Base-by-base conservation (phyloP, 2,329 filamentous ascomycete genomes). In the Thielaviopsis euricoi region DNA sequence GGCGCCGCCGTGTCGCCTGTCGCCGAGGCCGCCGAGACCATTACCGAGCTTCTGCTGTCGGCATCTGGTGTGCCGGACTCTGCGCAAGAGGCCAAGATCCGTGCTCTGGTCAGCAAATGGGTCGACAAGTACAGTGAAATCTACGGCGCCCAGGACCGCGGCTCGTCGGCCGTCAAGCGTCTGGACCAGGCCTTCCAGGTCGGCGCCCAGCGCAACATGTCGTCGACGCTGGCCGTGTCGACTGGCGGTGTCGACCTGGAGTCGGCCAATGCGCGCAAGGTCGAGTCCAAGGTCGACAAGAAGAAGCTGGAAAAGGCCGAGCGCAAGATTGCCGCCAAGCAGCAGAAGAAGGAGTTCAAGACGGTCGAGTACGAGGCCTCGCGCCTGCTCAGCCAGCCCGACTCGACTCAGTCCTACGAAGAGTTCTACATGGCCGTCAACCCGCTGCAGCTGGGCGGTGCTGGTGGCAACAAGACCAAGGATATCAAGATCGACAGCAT, bases 351-450 rank as follows among this genome's bases (percentile, higher is more conserved):
- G 76, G 82, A 84, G 40, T 96, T 93, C 84, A 97, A 97, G 79
- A 95, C 86, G 58, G 93, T 98, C 64, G 88, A 96, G 72, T 98
- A 98, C 70, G 93, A 98, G 73, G 87, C 93, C 0, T 97, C 93
- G 13, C 84, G 83, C 64, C 76, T 98, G 64, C 82, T 98, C 63
- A 85, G 94, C 67, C 81, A 88, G 71, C 79, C 88, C 3, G 86
- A 91, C 65, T 81, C 85, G 65, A 76, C 90, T 13, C 85, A 95
- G 76, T 94, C 89, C 48, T 98, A 98, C 69, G 93, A 98, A 72
- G 93, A 98, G 70, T 97, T 98, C 74, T 98, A 95, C 80, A 97
- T 98, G 93, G 86, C 89, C 57, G 93, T 98, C 75, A 98, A 98
- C 71, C 93, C 93, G 61, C 79, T 98, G 62, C 91, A 97, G 69